Percentiles rank a stretch among this genome's conserved stretches.
Evolutionary conservation across 306 rosid genomes (phyloP).

Genomic region (Hylodesmum podocarpum): DNA sequence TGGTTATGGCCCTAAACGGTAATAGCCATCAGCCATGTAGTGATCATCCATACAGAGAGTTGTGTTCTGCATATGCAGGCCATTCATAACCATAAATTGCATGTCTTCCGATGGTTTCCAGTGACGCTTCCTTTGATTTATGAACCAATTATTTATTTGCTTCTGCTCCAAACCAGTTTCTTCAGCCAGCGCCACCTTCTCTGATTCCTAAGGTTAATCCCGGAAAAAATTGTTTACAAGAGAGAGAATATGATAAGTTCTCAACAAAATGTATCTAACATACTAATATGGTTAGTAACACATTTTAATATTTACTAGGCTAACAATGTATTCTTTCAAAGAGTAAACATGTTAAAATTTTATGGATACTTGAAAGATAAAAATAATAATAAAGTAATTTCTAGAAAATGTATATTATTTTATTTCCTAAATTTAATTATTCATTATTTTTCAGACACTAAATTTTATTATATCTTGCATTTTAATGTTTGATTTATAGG

Average conservation of each 20-base stretch:
- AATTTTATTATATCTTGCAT: no score
- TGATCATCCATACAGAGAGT: conserved; percentile 70
- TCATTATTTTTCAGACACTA: no score
- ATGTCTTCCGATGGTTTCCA: conserved; percentile 99
- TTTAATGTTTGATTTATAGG: no score
- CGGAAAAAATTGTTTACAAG: not conserved
- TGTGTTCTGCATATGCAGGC: conserved; percentile 68
- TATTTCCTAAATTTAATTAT: no score
- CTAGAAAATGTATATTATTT: no score
- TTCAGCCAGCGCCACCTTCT: conserved; percentile 97
- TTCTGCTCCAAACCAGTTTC: conserved; percentile 93
- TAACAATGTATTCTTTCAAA: no score
- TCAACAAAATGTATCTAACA: not conserved
- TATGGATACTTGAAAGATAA: no score
- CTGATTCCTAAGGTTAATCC: conserved; percentile 62
- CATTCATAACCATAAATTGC: conserved; percentile 98
- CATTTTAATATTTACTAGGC: no score
- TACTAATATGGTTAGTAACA: no score
- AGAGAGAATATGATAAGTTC: not conserved
- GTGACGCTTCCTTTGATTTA: conserved; percentile 95
- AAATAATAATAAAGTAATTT: no score
- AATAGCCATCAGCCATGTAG: conserved; percentile 64
- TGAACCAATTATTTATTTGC: conserved; percentile 96
- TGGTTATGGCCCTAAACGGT: conserved; percentile 75
- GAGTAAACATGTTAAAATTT: no score